Percentiles rank a stretch among this genome's conserved stretches.
phyloP scores from a whole-genome alignment of 768 basidiomycete species.

The Imleria badia region DNA sequence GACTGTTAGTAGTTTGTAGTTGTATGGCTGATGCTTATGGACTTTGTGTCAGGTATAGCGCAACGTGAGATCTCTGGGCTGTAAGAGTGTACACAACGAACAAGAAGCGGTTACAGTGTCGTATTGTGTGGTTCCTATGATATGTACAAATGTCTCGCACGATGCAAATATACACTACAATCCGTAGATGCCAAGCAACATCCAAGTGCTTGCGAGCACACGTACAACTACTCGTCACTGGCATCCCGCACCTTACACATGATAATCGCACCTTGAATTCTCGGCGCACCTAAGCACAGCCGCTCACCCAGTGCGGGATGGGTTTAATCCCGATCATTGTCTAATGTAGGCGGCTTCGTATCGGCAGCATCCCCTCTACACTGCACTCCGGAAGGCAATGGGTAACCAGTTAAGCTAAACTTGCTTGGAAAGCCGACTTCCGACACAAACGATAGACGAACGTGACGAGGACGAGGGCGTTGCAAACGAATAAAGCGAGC shows the following conservation, averaged over 20 bases:
- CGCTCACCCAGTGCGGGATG: neutral
- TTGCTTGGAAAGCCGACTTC: conserved; percentile 12
- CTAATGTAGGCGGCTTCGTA: neutral
- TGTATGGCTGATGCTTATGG: neutral
- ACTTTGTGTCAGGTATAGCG: too few species aligned
- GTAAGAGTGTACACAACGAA: too few species aligned
- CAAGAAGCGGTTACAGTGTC: too few species aligned
- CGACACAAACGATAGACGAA: conserved; percentile 16
- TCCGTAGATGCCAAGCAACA: too few species aligned
- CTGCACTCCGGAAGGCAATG: neutral
- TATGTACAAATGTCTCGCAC: too few species aligned
- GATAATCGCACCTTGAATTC: neutral
- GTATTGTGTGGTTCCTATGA: too few species aligned
- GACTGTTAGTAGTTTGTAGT: neutral
- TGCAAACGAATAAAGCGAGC: conserved; percentile 21
- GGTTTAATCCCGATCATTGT: neutral
- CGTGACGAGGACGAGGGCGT: conserved; percentile 20
- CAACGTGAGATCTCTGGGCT: too few species aligned
- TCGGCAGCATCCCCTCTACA: neutral
- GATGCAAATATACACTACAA: too few species aligned
- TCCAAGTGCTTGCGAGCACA: too few species aligned
- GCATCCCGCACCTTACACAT: neutral
- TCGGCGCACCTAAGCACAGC: neutral
- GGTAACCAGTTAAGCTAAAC: neutral
- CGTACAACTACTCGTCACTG: too few species aligned